Evolutionary conservation across 257 asterid genomes (phyloP), one percentile per base, ranked within the genome.

Genomic region (Lavandula angustifolia): DNA sequence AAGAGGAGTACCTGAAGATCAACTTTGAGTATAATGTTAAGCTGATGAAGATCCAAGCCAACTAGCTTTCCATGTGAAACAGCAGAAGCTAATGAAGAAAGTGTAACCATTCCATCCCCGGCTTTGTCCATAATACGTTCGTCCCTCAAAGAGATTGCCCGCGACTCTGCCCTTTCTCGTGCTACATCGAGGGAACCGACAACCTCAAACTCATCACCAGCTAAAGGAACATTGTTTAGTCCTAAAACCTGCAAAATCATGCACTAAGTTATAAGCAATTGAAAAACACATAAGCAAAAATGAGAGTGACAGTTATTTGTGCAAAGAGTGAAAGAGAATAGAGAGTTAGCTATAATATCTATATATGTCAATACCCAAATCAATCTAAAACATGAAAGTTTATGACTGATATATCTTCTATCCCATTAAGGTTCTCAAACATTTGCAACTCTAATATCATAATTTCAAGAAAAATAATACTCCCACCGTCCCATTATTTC

Each of bases 161-260:
- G 80, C 55, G 60, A 58, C 75, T 82, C 87, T 0, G 99, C 98
- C 72, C 73, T 80, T 83, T 82, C 86, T 69, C 97, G 88, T 71
- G 99, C 99, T 70, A 75, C 42, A 76, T 90, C 96, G 59, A 94
- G 97, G 67, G 96, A 83, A 44, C 62, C 77, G 56, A 90, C 95
- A 40, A 90, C 95, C 75, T 94, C 95, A 79, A 94, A 94, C 87
- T 83, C 98, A 69, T 94, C 99, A 54, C 99, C 98, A 47, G 99
- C 99, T 66, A 75, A 78, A 58, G 99, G 99, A 52, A 94, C 99
- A 83, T 82, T 86, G 71, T 81, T 84, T 71, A 94, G 73, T 73
- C 99, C 99, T 73, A 83, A 80, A 40, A 90, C 96, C 99, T 94
- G 89, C 60, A 69, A 59, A 73, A 55, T 59, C 33, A 35, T 58